Base-by-base conservation (phyloP, 2,329 filamentous ascomycete species). In the Calonectria ilicicola region DNA sequence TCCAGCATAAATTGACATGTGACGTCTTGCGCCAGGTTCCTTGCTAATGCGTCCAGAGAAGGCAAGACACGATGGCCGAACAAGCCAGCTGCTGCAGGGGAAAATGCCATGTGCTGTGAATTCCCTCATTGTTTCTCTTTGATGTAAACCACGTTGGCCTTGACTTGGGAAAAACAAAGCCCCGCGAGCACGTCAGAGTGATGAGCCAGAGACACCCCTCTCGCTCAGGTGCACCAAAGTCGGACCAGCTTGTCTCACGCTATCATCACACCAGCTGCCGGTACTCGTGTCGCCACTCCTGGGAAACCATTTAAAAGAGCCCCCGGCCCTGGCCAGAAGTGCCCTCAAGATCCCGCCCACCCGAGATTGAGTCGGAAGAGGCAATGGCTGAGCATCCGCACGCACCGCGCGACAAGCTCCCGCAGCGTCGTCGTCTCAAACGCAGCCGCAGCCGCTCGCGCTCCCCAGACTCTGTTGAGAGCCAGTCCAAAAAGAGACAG, bases 371-470 rank as follows among this genome's bases (percentile, higher is more conserved):
- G 21, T n/a, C 46, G 32, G 26, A 65, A 56, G 27, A 56, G 47
- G 47, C 46, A 27, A 71, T 67, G 69, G n/a, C 38, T 38, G 27
- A 42, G 21, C 42, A 63, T 27, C n/a, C 63, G 19, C 53, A 19
- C 26, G 10, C 42, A 46, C 15, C n/a, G 10, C 21, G 42, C 26
- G 35, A 44, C 26, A 62, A 66, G 21, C 44, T 53, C 19, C 26
- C 63, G 44, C 69, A 66, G 32, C 42, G 44, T n/a, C 5, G 42
- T 12, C 5, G 42, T 12, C 9, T 60, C 6, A 62, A 68, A 27
- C 64, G 51, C 63, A 71, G 47, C 32, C 68, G 49, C n/a, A 67
- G 32, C 23, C 32, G 53, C 53, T 60, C 53, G 23, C 69, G 32
- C 27, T 56, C 69, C 9, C 44, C 27, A n/a, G 62, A 38, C 10